Base-by-base conservation (phyloP, 768 basidiomycete genomes). In the Kwoniella heveanensis region DNA sequence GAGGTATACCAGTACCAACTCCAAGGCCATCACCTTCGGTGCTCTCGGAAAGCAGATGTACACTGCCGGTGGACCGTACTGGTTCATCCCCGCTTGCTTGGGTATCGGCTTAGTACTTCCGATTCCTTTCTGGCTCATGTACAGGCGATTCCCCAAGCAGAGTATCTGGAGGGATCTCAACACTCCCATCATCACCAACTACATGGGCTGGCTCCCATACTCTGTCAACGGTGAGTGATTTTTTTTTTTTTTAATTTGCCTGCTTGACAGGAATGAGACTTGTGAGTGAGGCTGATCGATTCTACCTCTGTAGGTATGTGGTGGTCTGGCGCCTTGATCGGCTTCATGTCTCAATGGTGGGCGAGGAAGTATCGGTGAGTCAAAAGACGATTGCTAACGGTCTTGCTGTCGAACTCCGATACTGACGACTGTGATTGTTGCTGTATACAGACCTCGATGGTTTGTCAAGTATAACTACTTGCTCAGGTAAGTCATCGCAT, bases 311-410 rank as follows among this genome's bases (percentile, higher is more conserved):
- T 29, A 37, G 84, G 83, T 81, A 57, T 54, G 51, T 49, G 54
- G 57, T 46, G 65, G 65, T 83, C 84, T 6, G 85, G 85, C 62
- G 82, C 86, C 55, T 76, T 85, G 57, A 76, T 87, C 15, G 87
- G 83, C 30, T 70, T 88, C 61, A 65, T 84, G 37, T 88, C 88
- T 1, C 88, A 88, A 59, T 85, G 82, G 81, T 85, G 83, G 83
- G 81, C 83, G 22, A 77, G 84, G 32, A 83, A 78, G 39, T 60
- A 60, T 27, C 46, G 58, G 57, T 75, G 81, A 44, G 29, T 36
- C 6, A 6, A 36, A 36, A n/a, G n/a, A n/a, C n/a, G 32, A 36
- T 7, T 49, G 7, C 19, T 25, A 19, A n/a, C 47, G 19, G n/a
- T 25, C 7, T 19, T 25, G 19, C 47, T 49, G 47, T 49, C 8